phyloP scores from a whole-genome alignment of 257 asterid genomes.

The Solanum rostratum region DNA sequence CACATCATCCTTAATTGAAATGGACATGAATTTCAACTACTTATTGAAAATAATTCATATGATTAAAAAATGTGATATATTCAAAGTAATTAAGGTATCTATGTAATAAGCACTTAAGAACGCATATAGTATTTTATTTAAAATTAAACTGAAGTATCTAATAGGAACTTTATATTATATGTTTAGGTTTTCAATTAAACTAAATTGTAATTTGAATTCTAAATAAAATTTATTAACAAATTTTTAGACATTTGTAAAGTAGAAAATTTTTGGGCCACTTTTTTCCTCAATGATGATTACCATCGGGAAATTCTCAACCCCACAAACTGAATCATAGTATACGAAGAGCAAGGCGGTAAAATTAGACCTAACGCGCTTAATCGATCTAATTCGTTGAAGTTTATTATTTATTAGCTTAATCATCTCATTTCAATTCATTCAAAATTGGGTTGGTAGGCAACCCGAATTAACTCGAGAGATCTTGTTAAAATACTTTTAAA shows the following conservation, averaged over 20 bases:
- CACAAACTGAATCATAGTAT: neutral
- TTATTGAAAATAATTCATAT: neutral
- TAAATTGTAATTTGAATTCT: rapidly evolving
- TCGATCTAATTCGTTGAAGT: no score
- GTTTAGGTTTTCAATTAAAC: neutral
- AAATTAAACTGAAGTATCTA: neutral
- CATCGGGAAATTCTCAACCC: neutral
- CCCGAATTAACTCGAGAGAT: no score
- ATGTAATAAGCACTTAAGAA: no score
- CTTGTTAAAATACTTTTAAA: no score
- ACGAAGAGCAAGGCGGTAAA: no score
- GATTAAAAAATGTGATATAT: neutral
- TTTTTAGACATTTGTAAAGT: no score
- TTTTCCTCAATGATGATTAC: neutral
- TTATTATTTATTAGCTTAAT: no score
- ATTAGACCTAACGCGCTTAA: no score
- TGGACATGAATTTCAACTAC: neutral
- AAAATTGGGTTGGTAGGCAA: no score
- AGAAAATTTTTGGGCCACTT: no score
- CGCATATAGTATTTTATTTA: neutral
- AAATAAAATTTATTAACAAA: neutral
- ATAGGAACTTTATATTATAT: neutral
- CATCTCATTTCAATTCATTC: no score
- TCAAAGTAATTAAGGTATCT: neutral
- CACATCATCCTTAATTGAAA: neutral